Evolutionary conservation across 441 rosid species (phyloP), one percentile per base, ranked within the genome.

Genomic region (Populus hybrid): DNA sequence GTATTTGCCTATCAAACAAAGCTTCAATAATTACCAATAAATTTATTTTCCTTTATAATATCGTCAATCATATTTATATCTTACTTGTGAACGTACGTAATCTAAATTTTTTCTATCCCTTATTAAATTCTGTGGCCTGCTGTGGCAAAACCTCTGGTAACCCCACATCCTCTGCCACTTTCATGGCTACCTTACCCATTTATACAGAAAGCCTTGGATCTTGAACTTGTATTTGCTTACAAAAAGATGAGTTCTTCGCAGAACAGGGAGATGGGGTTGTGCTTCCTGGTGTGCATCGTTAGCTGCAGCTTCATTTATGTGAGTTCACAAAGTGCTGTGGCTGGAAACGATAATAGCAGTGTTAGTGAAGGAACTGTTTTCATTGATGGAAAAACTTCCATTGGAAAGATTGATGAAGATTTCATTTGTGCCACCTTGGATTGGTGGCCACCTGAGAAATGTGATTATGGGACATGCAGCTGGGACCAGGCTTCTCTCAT

Each of bases 361-460:
- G 34, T 14, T 57, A 85, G 40, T 66, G 82, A 71, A 84, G 96
- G 89, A 34, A 87, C 83, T 46, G 90, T 91, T 72, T 85, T 65
- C 12, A 78, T 91, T 32, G 88, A 90, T 78, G 92, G 93, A 71
- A 84, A 77, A 75, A 64, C 80, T 74, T 84, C 88, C 87, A 91
- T 91, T 82, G 98, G 90, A 71, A 82, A 65, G 83, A 86, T 83
- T 70, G 99, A 94, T 69, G 93, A 92, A 67, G 97, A 96, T 87
- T 96, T 90, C 81, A 83, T 96, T 69, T 94, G 98, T 77, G 98
- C 98, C 42, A 96, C 98, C 71, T 79, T 94, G 82, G 99, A 96
- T 75, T 96, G 99, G 99, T 96, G 98, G 99, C 96, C 99, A 70
- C 98, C 98, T 71, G 91, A 94, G 89, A 96, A 96, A 89, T 96